Evolutionary conservation across 208 protist genomes (phyloP).

Genomic region (Novymonas esmeraldas): DNA sequence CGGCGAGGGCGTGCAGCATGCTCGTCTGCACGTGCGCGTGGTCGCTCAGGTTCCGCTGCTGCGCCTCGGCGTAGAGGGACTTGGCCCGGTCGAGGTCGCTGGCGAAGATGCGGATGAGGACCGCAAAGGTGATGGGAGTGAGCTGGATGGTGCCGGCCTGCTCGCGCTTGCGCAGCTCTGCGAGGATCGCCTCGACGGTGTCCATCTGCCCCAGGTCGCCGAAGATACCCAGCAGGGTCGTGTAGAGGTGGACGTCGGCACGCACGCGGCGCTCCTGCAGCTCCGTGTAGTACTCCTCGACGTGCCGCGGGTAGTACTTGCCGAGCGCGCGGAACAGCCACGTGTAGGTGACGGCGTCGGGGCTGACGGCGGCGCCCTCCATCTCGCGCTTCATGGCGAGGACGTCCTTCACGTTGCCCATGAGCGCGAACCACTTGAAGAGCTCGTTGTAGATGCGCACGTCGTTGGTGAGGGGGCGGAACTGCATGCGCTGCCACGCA

Average conservation of each 20-base stretch:
- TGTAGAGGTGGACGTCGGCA: slow-evolving; percentile 81
- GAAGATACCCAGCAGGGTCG: slow-evolving; percentile 81
- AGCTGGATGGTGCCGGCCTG: slow-evolving; percentile 79
- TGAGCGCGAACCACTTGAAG: slow-evolving; percentile 87
- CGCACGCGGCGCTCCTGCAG: slow-evolving; percentile 57
- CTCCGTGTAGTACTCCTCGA: slow-evolving; percentile 73
- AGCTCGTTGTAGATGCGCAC: slow-evolving; percentile 89
- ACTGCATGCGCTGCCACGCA: slow-evolving; percentile 79
- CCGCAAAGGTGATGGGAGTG: slow-evolving; percentile 74
- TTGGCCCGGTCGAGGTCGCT: slow-evolving; percentile 52
- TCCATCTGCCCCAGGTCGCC: slow-evolving; percentile 64
- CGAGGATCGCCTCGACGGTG: slow-evolving; percentile 52
- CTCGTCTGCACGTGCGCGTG: slow-evolving; percentile 87
- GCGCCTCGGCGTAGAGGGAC: slow-evolving; percentile 62
- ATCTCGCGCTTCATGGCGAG: slow-evolving; percentile 67
- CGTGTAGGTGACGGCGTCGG: slow-evolving; percentile 79
- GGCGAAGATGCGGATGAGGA: slow-evolving; percentile 72
- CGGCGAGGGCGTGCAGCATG: slow-evolving; percentile 69
- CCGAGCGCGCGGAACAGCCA: slow-evolving; percentile 80
- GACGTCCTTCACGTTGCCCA: slow-evolving; percentile 89
- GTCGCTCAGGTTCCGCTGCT: slow-evolving; percentile 61
- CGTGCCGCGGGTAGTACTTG: slow-evolving; percentile 86
- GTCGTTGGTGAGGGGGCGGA: slow-evolving; percentile 64
- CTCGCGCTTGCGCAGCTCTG: slow-evolving; percentile 73
- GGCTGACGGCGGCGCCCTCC: slow-evolving; percentile 49